Percentiles rank a stretch among this genome's conserved stretches.
Conservation (phyloP, 495 filamentous ascomycete genomes). For the Friedmanniomyces endolithicus region DNA sequence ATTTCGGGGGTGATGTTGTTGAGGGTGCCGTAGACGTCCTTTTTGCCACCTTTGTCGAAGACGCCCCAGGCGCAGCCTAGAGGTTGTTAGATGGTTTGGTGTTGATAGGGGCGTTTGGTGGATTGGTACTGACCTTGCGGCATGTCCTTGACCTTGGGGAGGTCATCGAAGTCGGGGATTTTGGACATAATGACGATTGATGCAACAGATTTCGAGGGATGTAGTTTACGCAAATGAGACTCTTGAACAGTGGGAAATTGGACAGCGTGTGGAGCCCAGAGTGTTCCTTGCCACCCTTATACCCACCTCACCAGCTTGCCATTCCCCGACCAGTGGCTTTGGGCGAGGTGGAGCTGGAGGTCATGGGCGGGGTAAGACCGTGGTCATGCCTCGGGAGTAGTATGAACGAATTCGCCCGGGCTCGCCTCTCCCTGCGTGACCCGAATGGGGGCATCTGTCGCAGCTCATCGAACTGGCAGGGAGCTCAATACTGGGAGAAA, state of each 20-base stretch:
- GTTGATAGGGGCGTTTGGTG: neutral
- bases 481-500: too few relatives aligned
- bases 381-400: neutral
- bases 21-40: constrained; percentile 46
- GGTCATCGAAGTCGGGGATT: constrained; percentile 41
- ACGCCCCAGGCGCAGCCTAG: constrained; percentile 52
- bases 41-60: constrained; percentile 49
- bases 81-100: neutral
- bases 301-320: neutral
- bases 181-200: constrained; percentile 11
- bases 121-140: constrained; percentile 31
- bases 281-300: neutral
- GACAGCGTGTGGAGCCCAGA: neutral
- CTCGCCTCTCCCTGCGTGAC: neutral
- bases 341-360: neutral
- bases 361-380: neutral
- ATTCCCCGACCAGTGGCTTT: neutral
- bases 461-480: too few relatives aligned
- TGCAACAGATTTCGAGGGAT: neutral
- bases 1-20: constrained; percentile 47
- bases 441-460: too few relatives aligned
- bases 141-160: constrained; percentile 47
- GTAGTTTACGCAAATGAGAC: neutral
- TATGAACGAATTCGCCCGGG: neutral
- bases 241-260: neutral